phyloP scores from a whole-genome alignment of 441 rosid species.

The Adansonia madagascariensis region DNA sequence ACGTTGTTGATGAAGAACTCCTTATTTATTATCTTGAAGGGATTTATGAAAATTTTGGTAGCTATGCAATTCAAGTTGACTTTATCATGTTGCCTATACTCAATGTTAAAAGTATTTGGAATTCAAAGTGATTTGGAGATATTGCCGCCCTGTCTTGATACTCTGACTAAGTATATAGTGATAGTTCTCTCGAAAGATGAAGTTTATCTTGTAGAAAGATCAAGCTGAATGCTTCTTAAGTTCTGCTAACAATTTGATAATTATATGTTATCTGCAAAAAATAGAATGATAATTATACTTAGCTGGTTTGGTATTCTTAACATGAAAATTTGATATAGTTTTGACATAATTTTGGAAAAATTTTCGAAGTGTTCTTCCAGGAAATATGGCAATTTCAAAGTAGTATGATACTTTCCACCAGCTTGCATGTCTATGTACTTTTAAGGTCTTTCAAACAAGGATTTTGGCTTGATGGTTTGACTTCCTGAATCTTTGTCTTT shows the following conservation, averaged over 20 bases:
- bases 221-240: not conserved
- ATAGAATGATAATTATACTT: not conserved
- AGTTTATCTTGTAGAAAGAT: not conserved
- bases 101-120: slow-evolving; percentile 17
- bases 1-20: slow-evolving; percentile 22
- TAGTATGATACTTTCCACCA: not conserved
- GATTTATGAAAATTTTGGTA: slow-evolving; percentile 8
- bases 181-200: slow-evolving; percentile 13
- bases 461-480: slow-evolving; percentile 25
- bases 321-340: slow-evolving; percentile 1
- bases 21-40: not conserved
- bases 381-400: slow-evolving; percentile 1
- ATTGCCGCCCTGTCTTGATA: not conserved
- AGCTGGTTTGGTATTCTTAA: slow-evolving; percentile 1
- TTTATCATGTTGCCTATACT: slow-evolving; percentile 4
- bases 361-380: not conserved
- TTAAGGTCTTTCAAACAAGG: not conserved
- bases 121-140: slow-evolving; percentile 18
- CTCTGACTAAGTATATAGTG: not conserved
- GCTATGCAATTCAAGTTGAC: slow-evolving; percentile 2
- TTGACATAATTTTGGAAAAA: slow-evolving; percentile 2
- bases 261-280: slow-evolving; percentile 5
- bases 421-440: slow-evolving; percentile 12
- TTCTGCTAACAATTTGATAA: slow-evolving; percentile 3
- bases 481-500: slow-evolving; percentile 17